Conservation (phyloP, 805 yeast genomes). For the Wickerhamomyces bovis region DNA sequence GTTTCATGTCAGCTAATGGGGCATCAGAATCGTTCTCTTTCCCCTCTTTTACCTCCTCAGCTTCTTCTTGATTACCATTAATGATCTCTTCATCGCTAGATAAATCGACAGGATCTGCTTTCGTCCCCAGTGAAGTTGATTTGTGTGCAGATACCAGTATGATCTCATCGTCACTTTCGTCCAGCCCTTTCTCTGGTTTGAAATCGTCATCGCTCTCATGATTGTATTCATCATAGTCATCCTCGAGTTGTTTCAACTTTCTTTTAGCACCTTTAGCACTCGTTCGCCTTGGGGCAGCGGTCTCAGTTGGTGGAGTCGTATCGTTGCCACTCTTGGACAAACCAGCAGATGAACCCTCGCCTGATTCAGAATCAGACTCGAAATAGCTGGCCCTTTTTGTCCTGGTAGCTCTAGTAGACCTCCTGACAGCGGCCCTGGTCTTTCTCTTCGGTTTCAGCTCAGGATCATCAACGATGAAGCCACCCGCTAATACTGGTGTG, state of each 20-base stretch:
- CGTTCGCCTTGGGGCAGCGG: conserved; percentile 8
- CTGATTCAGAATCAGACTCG: conserved; percentile 7
- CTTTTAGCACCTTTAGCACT: conserved; percentile 24
- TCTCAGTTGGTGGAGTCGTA: conserved; percentile 7
- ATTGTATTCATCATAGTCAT: conserved; percentile 30
- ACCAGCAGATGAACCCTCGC: conserved; percentile 3
- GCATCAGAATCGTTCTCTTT: conserved; percentile 21
- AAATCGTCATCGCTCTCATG: conserved; percentile 24
- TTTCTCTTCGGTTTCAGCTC: conserved; percentile 13
- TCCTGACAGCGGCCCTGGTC: background rate
- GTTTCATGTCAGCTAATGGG: conserved; percentile 23
- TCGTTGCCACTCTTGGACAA: conserved; percentile 1
- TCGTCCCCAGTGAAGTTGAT: conserved; percentile 5
- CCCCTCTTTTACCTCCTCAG: conserved; percentile 10
- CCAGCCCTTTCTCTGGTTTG: background rate
- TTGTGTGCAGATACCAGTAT: conserved; percentile 7
- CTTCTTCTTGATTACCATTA: conserved; percentile 1
- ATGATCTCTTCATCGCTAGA: conserved; percentile 9
- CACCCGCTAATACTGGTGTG: conserved; percentile 18
- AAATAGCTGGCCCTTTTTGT: conserved; percentile 1
- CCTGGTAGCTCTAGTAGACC: background rate
- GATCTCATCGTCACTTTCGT: conserved; percentile 24
- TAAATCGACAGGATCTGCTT: conserved; percentile 13
- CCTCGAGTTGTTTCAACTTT: conserved; percentile 21
- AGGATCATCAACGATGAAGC: conserved; percentile 24